Evolutionary conservation across 306 rosid species (phyloP), one percentile per base, ranked within the genome.

Genomic region (Citrullus amarus): DNA sequence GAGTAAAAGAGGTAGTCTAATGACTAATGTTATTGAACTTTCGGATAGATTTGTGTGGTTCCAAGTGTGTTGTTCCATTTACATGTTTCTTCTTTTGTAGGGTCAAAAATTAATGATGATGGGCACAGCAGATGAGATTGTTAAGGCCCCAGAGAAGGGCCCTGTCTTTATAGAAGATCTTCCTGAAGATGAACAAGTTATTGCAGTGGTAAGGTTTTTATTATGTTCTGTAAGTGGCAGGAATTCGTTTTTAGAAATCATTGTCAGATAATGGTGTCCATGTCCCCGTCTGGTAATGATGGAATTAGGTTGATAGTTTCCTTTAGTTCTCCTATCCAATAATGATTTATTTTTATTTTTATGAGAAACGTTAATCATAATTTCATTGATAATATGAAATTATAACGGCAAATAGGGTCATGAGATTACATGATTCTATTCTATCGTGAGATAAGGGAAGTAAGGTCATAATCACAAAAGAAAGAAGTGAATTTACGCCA

Each of bases 91-190:
- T 7, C 39, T 38, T 84, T 85, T 58, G 80, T 81, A 96, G 99
- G 99, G 99, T 78, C 99, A 96, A 86, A 96, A 88, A 84, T 82
- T 96, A 83, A 96, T 96, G 99, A 96, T 96, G 99, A 90, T 96
- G 98, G 99, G 99, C 60, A 91, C 99, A 1, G 98, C 97, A 34
- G 99, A 92, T 82, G 99, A 96, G 88, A 86, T 91, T 78, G 82
- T 95, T 41, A 93, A 90, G 87, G 84, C 97, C 82, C 99, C 98
- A 11, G 99, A 96, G 80, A 92, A 96, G 86, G 93, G 94, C 65
- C 83, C 93, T 79, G 90, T 96, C 81, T 96, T 96, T 82, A 84
- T 91, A 79, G 98, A 96, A 86, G 99, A 96, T 89, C 98, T 96
- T 86, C 98, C 98, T 39, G 99, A 96, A 88, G 99, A 96, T 77